Conservation (phyloP, 2,329 filamentous ascomycete genomes). For the Chaetomiaceae sp. region DNA sequence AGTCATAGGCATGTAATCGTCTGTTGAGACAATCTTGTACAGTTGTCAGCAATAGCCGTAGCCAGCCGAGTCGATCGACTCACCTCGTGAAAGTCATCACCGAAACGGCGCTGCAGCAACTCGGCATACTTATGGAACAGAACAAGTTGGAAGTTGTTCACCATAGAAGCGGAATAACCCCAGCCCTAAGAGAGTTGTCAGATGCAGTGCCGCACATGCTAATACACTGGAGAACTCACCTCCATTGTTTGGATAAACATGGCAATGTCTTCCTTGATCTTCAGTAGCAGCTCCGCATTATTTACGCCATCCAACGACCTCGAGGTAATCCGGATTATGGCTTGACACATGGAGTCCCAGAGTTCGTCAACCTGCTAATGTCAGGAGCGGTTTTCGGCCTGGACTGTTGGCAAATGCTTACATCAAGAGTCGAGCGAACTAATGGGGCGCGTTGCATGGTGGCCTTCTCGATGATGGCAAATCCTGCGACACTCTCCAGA, state of each 20-base stretch:
- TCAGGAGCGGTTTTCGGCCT: not conserved
- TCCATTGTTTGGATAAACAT: conserved; percentile 99
- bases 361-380: conserved; percentile 76
- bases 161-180: conserved; percentile 76
- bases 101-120: conserved; percentile 84
- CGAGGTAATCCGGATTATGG: conserved; percentile 75
- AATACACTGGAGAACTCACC: conserved; percentile 43
- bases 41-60: conserved; percentile 9
- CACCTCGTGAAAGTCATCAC: conserved; percentile 91
- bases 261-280: conserved; percentile 88
- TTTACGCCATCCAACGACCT: conserved; percentile 74
- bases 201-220: not conserved
- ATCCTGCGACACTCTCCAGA: conserved; percentile 89
- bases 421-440: conserved; percentile 76
- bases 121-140: conserved; percentile 94
- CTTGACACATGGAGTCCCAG: conserved; percentile 97
- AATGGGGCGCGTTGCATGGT: conserved; percentile 86
- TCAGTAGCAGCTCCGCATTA: conserved; percentile 85
- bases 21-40: conserved; percentile 68
- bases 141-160: conserved; percentile 81
- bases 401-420: conserved; percentile 40
- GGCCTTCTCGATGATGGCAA: conserved; percentile 92
- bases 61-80: conserved; percentile 3
- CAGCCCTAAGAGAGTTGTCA: conserved; percentile 57
- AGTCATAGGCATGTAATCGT: conserved; percentile 99